These are phyloP conservation scores for Xylariaceae sp. DNA, from an alignment of 2,329 filamentous ascomycete species.

Conservation along the genomic window DNA sequence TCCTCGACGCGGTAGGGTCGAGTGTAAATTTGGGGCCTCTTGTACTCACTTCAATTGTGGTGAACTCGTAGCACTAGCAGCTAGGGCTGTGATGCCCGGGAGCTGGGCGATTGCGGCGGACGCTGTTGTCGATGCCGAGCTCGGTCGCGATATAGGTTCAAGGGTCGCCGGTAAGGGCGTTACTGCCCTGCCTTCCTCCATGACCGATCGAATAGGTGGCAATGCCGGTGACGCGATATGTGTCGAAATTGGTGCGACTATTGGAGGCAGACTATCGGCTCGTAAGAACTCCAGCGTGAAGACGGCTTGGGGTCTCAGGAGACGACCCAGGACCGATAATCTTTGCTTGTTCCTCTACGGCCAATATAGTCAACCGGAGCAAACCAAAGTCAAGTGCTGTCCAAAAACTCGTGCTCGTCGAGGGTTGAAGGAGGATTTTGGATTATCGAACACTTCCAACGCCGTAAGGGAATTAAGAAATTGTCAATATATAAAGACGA, in stretches of 20 bases:
- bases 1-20: not conserved
- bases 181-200: slow-evolving; percentile 51
- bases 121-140: slow-evolving; percentile 54
- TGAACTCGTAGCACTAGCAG: slow-evolving; percentile 48
- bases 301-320: slow-evolving; percentile 30
- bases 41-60: slow-evolving; percentile 55
- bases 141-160: slow-evolving; percentile 57
- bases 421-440: too few species aligned
- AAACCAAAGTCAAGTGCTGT: not conserved
- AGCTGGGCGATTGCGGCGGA: slow-evolving; percentile 53
- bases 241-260: slow-evolving; percentile 30
- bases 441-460: not conserved
- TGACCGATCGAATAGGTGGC: slow-evolving; percentile 41
- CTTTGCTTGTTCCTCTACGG: not conserved
- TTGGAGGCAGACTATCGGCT: slow-evolving; percentile 32
- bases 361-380: not conserved
- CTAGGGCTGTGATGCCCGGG: slow-evolving; percentile 53
- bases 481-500: not conserved
- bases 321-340: slow-evolving; percentile 29
- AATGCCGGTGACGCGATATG: slow-evolving; percentile 31
- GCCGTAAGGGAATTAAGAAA: not conserved
- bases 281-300: slow-evolving; percentile 30
- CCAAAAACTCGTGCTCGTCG: not conserved
- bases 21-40: slow-evolving; percentile 3
- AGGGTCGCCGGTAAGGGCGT: slow-evolving; percentile 48